These are phyloP conservation scores for Fusarium guadeloupense DNA, from an alignment of 2,329 filamentous ascomycete genomes.

Conservation along the genomic window DNA sequence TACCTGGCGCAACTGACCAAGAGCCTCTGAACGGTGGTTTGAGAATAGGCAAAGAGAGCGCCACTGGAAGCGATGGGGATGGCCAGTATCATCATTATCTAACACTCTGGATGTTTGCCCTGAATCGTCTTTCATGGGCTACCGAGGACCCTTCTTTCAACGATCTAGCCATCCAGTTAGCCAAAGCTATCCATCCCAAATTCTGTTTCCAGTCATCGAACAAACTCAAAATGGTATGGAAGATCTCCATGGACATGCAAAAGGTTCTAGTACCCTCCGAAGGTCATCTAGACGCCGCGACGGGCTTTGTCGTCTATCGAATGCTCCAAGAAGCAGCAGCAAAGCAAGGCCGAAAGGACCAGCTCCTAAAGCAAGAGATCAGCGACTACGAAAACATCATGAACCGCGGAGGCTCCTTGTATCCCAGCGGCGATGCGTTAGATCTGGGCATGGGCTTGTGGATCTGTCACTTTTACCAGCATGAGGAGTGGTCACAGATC, in stretches of 20 bases:
- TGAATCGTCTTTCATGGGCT: slow-evolving; percentile 62
- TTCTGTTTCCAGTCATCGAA: slow-evolving; percentile 53
- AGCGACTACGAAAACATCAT: slow-evolving; percentile 61
- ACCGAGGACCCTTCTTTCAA: slow-evolving; percentile 59
- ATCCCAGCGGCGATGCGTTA: slow-evolving; percentile 59
- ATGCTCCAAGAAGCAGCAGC: slow-evolving; percentile 56
- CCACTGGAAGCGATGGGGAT: slow-evolving; percentile 60
- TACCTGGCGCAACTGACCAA: slow-evolving; percentile 61
- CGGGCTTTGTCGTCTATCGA: slow-evolving; percentile 61
- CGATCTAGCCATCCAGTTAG: slow-evolving; percentile 60
- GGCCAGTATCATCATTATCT: slow-evolving; percentile 71
- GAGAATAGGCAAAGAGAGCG: slow-evolving; percentile 65
- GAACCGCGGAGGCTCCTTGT: slow-evolving; percentile 53
- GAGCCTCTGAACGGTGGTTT: slow-evolving; percentile 64
- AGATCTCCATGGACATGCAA: slow-evolving; percentile 61
- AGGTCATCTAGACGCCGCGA: slow-evolving; percentile 65
- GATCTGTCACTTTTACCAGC: slow-evolving; percentile 61
- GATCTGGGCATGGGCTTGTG: slow-evolving; percentile 69
- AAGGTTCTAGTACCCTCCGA: slow-evolving; percentile 58
- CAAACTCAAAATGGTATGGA: slow-evolving; percentile 61
- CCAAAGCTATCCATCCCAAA: slow-evolving; percentile 60
- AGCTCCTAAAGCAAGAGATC: slow-evolving; percentile 58
- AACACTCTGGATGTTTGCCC: slow-evolving; percentile 70
- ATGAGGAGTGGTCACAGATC: slow-evolving; percentile 58
- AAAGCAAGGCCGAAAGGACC: slow-evolving; percentile 38